These are phyloP conservation scores for Euphorbia corollata DNA, from an alignment of 441 rosid species.

Conservation along the genomic window DNA sequence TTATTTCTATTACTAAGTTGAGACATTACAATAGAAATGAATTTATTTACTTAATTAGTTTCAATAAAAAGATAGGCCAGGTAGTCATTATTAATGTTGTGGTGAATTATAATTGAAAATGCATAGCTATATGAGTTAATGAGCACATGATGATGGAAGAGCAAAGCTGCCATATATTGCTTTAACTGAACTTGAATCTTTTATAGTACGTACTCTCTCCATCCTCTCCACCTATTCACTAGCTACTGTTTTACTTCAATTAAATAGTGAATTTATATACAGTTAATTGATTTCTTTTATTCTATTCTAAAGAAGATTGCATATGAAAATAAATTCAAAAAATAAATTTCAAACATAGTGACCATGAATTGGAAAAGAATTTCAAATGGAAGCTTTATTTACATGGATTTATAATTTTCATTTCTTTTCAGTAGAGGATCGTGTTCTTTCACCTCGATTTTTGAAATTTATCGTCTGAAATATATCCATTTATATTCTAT, in stretches of 20 bases:
- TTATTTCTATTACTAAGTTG: not conserved
- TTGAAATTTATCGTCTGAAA: too few species aligned
- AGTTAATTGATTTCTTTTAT: not conserved
- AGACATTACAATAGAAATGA: not conserved
- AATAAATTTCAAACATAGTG: too few species aligned
- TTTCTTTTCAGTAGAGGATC: too few species aligned
- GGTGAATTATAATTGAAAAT: not conserved
- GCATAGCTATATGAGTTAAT: not conserved
- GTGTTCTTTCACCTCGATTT: too few species aligned
- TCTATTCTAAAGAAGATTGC: too few species aligned
- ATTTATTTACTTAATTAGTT: not conserved
- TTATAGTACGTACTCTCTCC: not conserved
- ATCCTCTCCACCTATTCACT: not conserved
- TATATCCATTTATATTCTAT: too few species aligned
- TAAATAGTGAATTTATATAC: not conserved
- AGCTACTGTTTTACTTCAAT: not conserved
- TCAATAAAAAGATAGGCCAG: not conserved
- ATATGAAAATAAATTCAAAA: too few species aligned
- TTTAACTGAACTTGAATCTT: not conserved
- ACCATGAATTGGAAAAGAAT: too few species aligned
- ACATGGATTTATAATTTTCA: too few species aligned
- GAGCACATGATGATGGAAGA: not conserved
- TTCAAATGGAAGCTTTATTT: too few species aligned
- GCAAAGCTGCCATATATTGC: constrained; percentile 3
- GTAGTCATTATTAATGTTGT: not conserved